Base-by-base conservation (phyloP, 495 filamentous ascomycete species). In the Podospora bellae-mahoneyi region DNA sequence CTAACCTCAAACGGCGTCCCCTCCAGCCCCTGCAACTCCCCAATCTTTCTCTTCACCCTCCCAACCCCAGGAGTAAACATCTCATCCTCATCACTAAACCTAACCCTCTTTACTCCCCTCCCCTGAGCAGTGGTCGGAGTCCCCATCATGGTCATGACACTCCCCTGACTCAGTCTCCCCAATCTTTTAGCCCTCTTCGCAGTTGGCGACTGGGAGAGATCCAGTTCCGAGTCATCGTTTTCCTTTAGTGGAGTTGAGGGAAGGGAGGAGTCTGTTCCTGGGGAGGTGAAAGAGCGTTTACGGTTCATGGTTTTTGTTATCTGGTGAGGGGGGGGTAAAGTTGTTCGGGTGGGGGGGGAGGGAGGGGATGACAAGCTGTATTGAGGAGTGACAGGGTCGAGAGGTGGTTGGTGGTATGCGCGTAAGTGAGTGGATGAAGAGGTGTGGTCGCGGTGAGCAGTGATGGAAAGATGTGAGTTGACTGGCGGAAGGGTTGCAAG, bases 111-210 rank as follows among this genome's bases (percentile, higher is more conserved):
- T 39, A 6, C 34, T 39, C 10, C 34, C 34, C 34, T 39, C 34
- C 34, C 34, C 34, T 5, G 6, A 39, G 34, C 34, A 39, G 2
- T 6, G 10, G 0, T 39, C 34, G 34, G 34, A 39, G 34, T 48
- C 39, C 39, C 39, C 9, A 48, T 10, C 39, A 39, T 39, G 34
- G 34, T 5, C 10, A 39, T 39, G 10, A 39, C 1, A 39, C 34
- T 39, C 6, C 34, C 10, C 23, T 23, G 23, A 23, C 64, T 48
- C 13, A 16, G 27, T 18, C 55, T 56, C 5, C 53, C 64, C 20
- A 26, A 62, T 2, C 65, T 61, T 58, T 70, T 70, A 9, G 58
- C 69, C 1, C 65, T 65, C 13, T 70, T 70, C 4, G 57, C 65
- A 7, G 65, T 39, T 5, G 65, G 69, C 48, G 69, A 70, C 5